A percentile compares a stretch with the other conserved stretches of the same genome.
Evolutionary conservation across 192 early-diverging fungal species (phyloP).

Genomic region (Rhizoclosmatium sp.): DNA sequence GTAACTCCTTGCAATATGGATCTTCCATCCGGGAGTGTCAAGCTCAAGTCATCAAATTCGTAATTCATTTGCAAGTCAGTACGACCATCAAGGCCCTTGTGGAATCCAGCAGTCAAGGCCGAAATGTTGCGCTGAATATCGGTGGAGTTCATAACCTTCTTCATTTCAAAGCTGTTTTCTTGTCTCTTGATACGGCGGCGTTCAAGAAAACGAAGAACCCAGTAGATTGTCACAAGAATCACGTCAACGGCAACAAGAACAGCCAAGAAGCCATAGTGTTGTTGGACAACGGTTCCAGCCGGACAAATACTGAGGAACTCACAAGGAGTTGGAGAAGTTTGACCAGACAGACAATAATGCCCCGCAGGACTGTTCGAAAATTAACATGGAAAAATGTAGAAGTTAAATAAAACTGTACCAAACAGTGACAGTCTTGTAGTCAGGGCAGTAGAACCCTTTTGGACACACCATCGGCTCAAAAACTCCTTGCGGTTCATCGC

Average conservation of each 20-base stretch:
- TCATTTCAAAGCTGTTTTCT: background rate
- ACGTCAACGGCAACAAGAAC: conserved; percentile 29
- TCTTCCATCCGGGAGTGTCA: conserved; percentile 55
- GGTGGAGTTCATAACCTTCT: background rate
- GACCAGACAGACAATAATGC: conserved; percentile 19
- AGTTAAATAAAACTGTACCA: conserved; percentile 45
- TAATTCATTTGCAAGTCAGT: conserved; percentile 46
- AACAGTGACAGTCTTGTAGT: conserved; percentile 33
- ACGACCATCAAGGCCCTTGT: conserved; percentile 27
- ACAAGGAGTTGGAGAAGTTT: conserved; percentile 32
- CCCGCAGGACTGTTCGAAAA: conserved; percentile 18
- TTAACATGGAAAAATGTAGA: background rate
- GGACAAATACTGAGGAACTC: conserved; percentile 42
- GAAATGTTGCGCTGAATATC: conserved; percentile 18
- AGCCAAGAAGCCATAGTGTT: conserved; percentile 37
- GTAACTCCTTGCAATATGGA: conserved; percentile 73
- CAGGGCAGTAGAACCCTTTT: conserved; percentile 53
- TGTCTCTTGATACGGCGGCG: background rate
- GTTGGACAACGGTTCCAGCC: conserved; percentile 28
- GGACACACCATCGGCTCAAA: conserved; percentile 53
- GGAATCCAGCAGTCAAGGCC: conserved; percentile 29
- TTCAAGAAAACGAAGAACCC: conserved; percentile 32
- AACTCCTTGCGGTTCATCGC: conserved; percentile 39
- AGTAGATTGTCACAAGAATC: conserved; percentile 35
- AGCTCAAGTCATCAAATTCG: conserved; percentile 46